phyloP scores from a whole-genome alignment of 768 basidiomycete genomes.

The Leccinellum albellum region DNA sequence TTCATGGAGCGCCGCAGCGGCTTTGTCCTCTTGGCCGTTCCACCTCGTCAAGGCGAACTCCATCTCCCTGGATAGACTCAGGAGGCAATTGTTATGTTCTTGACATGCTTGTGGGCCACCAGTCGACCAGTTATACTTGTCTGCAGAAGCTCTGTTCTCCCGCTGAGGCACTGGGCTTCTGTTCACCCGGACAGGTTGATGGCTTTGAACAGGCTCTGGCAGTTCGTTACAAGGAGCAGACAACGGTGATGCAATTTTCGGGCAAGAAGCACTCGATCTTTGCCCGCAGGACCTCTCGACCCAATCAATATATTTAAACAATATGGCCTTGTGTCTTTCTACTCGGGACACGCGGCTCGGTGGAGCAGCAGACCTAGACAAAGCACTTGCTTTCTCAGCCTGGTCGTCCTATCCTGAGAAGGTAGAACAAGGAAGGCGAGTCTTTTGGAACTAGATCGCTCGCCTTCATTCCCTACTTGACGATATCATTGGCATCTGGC shows the following conservation, averaged over 20 bases:
- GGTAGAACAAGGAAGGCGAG: neutral
- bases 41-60: no score
- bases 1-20: no score
- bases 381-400: neutral
- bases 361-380: neutral
- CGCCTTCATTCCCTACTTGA: neutral
- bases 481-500: neutral
- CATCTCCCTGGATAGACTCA: no score
- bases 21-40: no score
- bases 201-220: neutral
- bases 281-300: neutral
- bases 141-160: no score
- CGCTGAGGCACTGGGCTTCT: neutral
- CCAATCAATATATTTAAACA: neutral
- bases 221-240: neutral
- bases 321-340: neutral
- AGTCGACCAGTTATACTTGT: no score
- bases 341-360: neutral
- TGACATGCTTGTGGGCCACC: neutral
- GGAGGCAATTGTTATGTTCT: neutral
- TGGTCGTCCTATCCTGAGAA: neutral
- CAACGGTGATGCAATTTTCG: neutral
- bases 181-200: neutral
- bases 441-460: neutral
- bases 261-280: neutral